phyloP scores from a whole-genome alignment of 192 early-diverging fungal genomes.

The Coemansia sp. region DNA sequence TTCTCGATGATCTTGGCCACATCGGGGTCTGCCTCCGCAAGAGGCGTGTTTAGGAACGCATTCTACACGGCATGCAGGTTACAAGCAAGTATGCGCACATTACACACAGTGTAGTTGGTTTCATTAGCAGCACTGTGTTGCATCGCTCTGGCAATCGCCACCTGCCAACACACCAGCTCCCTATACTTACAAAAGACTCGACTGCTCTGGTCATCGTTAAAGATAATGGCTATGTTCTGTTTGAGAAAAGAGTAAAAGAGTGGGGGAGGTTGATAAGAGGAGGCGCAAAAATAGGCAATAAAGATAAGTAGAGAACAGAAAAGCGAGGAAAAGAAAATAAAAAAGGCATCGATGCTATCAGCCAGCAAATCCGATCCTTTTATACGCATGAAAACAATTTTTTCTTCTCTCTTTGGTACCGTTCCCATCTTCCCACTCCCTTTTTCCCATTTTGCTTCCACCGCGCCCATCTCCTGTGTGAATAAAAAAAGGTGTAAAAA shows the following conservation, averaged over 20 bases:
- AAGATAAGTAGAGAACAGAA: background rate
- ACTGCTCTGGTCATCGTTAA: conserved; percentile 40
- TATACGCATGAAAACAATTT: background rate
- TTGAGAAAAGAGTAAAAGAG: background rate
- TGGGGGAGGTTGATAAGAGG: background rate
- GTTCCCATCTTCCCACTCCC: background rate
- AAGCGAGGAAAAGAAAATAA: background rate
- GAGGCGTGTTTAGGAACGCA: conserved; percentile 81
- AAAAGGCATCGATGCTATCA: background rate
- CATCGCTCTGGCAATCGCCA: too few relatives aligned
- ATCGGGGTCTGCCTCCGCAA: conserved; percentile 91
- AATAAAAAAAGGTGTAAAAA: conserved; percentile 7
- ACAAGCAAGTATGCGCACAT: background rate
- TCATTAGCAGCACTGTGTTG: too few relatives aligned
- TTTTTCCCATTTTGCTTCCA: background rate
- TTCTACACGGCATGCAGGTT: conserved; percentile 52
- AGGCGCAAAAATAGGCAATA: background rate
- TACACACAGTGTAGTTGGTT: background rate
- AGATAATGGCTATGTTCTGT: background rate
- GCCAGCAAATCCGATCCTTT: background rate
- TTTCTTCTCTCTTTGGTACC: background rate
- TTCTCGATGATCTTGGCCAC: conserved; percentile 93
- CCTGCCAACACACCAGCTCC: background rate
- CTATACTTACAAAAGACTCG: conserved; percentile 46
- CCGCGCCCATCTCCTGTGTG: background rate